Evolutionary conservation across 805 yeast genomes (phyloP).

Genomic region (Zygosaccharomyces kombuchaensis): DNA sequence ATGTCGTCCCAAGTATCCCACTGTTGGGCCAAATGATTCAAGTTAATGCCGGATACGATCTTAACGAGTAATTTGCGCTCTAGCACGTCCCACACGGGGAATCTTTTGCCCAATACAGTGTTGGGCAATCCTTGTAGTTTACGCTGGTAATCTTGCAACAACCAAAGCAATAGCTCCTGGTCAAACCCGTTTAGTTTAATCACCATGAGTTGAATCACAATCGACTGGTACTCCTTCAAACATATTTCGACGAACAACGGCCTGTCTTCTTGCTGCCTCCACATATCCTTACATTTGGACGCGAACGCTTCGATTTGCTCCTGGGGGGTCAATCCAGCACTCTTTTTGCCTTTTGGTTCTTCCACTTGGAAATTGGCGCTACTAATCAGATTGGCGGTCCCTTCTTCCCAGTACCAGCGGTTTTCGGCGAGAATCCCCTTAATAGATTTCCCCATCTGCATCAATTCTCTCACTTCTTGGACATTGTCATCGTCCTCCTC

Average conservation of each 20-base stretch:
- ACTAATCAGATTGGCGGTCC: conserved; percentile 17
- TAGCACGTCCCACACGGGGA: conserved; percentile 17
- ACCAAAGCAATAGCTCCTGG: conserved; percentile 16
- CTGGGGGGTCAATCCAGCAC: conserved; percentile 8
- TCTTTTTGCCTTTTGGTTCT: conserved; percentile 48
- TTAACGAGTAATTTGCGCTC: conserved; percentile 14
- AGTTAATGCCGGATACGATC: conserved; percentile 13
- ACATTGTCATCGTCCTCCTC: conserved; percentile 16
- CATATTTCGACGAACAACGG: conserved; percentile 12
- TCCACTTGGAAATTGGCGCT: conserved; percentile 30
- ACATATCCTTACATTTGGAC: conserved; percentile 14
- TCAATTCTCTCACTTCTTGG: conserved; percentile 4
- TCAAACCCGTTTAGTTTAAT: conserved; percentile 19
- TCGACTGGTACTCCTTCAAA: conserved; percentile 14
- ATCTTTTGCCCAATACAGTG: conserved; percentile 7
- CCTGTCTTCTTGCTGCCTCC: conserved; percentile 17
- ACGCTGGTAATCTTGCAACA: conserved; percentile 9
- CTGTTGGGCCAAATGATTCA: conserved; percentile 10
- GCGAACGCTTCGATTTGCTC: conserved; percentile 16
- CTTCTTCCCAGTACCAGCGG: conserved; percentile 20
- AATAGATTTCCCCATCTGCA: conserved; percentile 6
- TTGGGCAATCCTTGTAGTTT: background rate
- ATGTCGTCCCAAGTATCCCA: conserved; percentile 19
- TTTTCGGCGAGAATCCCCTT: conserved; percentile 12
- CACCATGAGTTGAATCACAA: conserved; percentile 17